These are phyloP conservation scores for Globisporangium viniferum DNA, from an alignment of 352 stramenopile genomes.

Conservation along the genomic window DNA sequence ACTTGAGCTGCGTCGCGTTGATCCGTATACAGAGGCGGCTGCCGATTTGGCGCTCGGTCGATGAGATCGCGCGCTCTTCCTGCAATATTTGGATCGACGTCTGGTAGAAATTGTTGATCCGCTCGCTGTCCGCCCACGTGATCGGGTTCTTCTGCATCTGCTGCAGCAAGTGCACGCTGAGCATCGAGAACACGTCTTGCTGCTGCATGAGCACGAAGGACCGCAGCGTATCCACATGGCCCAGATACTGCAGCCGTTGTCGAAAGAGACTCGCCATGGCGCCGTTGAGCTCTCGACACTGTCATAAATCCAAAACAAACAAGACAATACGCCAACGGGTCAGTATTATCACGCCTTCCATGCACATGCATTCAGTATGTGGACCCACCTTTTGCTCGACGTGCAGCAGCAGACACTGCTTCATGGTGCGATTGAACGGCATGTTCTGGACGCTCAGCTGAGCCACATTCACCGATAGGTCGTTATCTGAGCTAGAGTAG, in stretches of 20 bases:
- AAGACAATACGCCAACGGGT: neutral
- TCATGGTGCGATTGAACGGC: constrained; percentile 35
- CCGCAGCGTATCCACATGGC: constrained; percentile 49
- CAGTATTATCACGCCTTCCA: neutral
- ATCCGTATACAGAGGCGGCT: constrained; percentile 45
- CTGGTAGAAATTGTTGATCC: constrained; percentile 53
- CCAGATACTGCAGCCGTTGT: constrained; percentile 42
- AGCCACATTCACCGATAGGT: neutral
- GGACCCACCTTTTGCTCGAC: constrained; percentile 31
- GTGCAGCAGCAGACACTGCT: constrained; percentile 31
- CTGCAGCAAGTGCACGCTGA: constrained; percentile 46
- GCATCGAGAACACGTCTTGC: constrained; percentile 66
- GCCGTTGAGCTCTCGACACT: constrained; percentile 52
- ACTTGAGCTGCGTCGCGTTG: constrained; percentile 45
- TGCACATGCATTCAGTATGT: neutral
- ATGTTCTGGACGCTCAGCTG: constrained; percentile 22
- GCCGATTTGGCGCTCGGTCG: constrained; percentile 34
- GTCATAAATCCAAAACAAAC: neutral
- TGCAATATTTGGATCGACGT: constrained; percentile 48
- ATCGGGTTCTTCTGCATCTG: constrained; percentile 52
- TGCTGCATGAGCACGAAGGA: constrained; percentile 75
- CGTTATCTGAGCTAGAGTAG: neutral
- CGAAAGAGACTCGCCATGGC: constrained; percentile 52
- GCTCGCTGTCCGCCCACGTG: constrained; percentile 53
- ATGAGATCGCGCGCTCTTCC: constrained; percentile 39